phyloP scores from a whole-genome alignment of 805 yeast species.

The Kuraishia capsulata region DNA sequence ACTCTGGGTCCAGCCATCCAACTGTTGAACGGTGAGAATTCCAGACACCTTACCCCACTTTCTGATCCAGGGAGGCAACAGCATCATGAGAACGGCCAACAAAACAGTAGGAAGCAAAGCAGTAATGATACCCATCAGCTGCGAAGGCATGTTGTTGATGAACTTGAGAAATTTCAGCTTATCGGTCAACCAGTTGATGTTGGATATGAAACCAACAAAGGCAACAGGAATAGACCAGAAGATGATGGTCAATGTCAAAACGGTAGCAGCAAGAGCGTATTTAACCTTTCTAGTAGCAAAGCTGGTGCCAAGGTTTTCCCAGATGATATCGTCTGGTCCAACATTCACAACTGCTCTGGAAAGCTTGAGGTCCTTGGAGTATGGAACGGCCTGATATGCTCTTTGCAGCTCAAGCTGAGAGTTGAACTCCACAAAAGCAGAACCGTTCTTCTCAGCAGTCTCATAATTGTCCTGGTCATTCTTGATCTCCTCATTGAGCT shows the following conservation, averaged over 20 bases:
- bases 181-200: slow-evolving; percentile 63
- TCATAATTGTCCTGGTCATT: slow-evolving; percentile 46
- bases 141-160: slow-evolving; percentile 62
- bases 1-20: slow-evolving; percentile 76
- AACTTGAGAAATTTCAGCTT: slow-evolving; percentile 69
- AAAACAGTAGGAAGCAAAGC: slow-evolving; percentile 80
- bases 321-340: slow-evolving; percentile 75
- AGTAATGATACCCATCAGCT: slow-evolving; percentile 74
- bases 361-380: slow-evolving; percentile 32
- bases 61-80: slow-evolving; percentile 80
- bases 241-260: slow-evolving; percentile 60
- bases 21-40: slow-evolving; percentile 54
- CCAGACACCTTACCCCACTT: slow-evolving; percentile 72
- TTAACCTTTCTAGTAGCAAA: slow-evolving; percentile 49
- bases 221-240: slow-evolving; percentile 98
- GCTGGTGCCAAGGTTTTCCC: slow-evolving; percentile 65
- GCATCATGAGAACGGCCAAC: slow-evolving; percentile 73
- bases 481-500: slow-evolving; percentile 57
- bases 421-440: slow-evolving; percentile 76
- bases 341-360: slow-evolving; percentile 50
- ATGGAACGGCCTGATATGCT: slow-evolving; percentile 77
- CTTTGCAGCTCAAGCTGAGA: slow-evolving; percentile 82
- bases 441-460: slow-evolving; percentile 42
- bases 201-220: slow-evolving; percentile 92
- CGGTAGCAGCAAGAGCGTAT: slow-evolving; percentile 48